phyloP scores from a whole-genome alignment of 768 basidiomycete genomes.

The Mrakia hoshinonis region DNA sequence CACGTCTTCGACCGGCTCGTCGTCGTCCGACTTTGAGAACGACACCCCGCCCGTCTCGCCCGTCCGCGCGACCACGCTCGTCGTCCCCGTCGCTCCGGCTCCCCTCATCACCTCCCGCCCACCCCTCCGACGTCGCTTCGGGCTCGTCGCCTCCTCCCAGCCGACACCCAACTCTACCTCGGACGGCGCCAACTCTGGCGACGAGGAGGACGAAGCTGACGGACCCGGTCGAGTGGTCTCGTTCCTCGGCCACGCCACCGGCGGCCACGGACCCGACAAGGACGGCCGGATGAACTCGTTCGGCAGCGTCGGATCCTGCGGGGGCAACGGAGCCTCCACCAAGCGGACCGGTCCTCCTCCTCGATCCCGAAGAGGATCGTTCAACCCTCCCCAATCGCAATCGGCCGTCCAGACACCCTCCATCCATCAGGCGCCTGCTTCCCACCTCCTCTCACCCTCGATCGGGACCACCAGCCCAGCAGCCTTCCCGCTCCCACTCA shows the following conservation, averaged over 20 bases:
- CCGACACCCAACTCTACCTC: background rate
- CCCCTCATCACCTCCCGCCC: background rate
- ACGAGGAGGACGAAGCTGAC: background rate
- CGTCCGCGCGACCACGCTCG: background rate
- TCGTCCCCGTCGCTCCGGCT: background rate
- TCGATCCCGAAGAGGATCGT: background rate
- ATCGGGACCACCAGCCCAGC: background rate
- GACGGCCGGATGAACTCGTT: background rate
- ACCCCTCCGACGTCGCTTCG: background rate
- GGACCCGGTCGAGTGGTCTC: background rate
- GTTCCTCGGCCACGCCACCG: background rate
- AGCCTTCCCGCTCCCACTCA: too few species aligned
- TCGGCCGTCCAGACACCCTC: too few species aligned
- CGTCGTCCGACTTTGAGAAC: slow-evolving; percentile 7
- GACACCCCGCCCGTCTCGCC: slow-evolving; percentile 14
- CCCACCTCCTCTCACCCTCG: background rate
- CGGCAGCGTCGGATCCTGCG: background rate
- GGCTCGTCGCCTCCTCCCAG: background rate
- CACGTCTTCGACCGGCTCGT: background rate
- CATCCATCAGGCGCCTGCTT: too few species aligned
- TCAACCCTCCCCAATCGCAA: too few species aligned
- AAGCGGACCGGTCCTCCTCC: background rate
- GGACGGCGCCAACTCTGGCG: too few species aligned
- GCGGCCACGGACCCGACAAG: background rate
- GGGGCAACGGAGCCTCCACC: background rate